Evolutionary conservation across 108 stramenopile species (phyloP), one percentile per base, ranked within the genome.

Genomic region (Licmophora abbreviata): DNA sequence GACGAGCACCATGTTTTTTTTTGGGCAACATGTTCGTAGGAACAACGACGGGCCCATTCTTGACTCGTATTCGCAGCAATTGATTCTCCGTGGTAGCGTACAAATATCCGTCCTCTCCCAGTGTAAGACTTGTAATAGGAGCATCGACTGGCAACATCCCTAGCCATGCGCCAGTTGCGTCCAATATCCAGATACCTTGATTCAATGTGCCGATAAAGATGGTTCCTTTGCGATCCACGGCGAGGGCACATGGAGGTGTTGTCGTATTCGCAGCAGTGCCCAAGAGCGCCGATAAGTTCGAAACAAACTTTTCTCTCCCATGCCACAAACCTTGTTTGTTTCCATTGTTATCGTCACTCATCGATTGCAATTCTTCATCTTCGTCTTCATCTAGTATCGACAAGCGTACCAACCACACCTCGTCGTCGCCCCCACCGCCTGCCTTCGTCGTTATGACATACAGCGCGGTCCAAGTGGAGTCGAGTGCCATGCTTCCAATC

Each of bases 81-180:
- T 54, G 37, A 38, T 53, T 40, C 4, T 37, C 28, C 17, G 76
- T 79, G 5, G 76, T 61, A 25, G 79, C 31, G 63, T 87, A 87
- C 2, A 83, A 40, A 43, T 75, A 87, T 11, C 62, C 59, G 43
- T 87, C 85, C 45, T 74, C 76, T 3, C 83, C 83, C 62, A 86
- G 54, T 14, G 69, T 71, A 9, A 86, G 22, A 29, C 48, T 61
- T 20, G 58, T 65, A 1, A 44, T 28, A 1, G 35, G n/a, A 3
- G 31, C 26, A 1, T 59, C 43, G 21, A 64, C 2, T 9, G 52
- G 4, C 7, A 61, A 35, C 21, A 23, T 37, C 29, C 47, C 63
- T 23, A 71, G 0, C 0, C 63, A 15, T 2, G 8, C 1, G 12
- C 26, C 24, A 3, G 53, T 18, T n/a, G 66, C 2, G 21, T 63